Percentiles rank a stretch among this genome's conserved stretches.
Evolutionary conservation across 176 grass and related monocot species (phyloP).

Genomic region (Cenchrus americanus): DNA sequence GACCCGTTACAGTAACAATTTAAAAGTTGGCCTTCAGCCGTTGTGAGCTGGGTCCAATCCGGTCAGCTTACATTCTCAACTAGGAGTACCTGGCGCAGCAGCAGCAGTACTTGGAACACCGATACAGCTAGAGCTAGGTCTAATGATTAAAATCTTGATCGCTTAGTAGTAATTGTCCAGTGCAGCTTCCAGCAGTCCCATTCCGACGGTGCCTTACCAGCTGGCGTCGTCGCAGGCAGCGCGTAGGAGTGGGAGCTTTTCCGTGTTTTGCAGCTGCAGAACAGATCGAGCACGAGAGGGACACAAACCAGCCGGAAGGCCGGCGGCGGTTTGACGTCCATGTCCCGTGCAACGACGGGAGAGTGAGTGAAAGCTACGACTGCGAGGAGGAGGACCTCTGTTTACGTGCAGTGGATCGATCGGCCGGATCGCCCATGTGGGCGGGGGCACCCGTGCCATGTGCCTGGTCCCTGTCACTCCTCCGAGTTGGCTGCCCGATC

Average conservation of each 20-base stretch:
- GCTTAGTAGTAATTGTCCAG: too few relatives aligned
- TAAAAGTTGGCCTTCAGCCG: not conserved
- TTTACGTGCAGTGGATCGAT: conserved; percentile 37
- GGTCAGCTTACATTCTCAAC: not conserved
- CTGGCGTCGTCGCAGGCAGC: not conserved
- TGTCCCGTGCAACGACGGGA: not conserved
- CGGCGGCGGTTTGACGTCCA: conserved; percentile 26
- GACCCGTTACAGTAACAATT: conserved; percentile 34
- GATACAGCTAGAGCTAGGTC: not conserved
- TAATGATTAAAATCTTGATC: too few relatives aligned
- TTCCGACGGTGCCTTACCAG: not conserved
- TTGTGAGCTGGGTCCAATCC: not conserved
- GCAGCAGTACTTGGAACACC: not conserved
- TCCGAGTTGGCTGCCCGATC: not conserved
- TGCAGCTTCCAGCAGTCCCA: not conserved
- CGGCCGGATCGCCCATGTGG: conserved; percentile 37
- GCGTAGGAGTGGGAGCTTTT: not conserved
- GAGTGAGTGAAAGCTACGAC: too few relatives aligned
- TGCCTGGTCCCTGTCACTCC: conserved; percentile 7
- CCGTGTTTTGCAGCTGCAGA: conserved; percentile 23
- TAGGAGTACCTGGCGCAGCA: not conserved
- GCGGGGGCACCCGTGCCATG: not conserved
- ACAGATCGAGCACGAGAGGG: not conserved
- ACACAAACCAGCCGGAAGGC: not conserved
- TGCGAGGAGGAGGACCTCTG: too few relatives aligned